These are phyloP conservation scores for Pythium insidiosum DNA, from an alignment of 352 stramenopile genomes.

Conservation along the genomic window DNA sequence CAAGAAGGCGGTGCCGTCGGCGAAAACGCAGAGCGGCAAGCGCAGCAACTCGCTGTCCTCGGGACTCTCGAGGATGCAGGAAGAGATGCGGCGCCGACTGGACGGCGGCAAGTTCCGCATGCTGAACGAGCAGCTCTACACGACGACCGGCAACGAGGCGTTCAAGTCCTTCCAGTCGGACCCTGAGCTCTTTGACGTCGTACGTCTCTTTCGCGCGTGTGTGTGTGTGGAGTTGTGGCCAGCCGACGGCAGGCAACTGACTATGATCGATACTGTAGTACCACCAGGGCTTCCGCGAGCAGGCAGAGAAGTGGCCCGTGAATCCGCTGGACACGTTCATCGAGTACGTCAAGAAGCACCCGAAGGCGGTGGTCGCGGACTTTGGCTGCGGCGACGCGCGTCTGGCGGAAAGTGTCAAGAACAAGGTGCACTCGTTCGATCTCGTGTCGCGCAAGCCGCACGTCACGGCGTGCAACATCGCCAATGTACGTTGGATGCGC, in stretches of 20 bases:
- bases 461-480: conserved; percentile 97
- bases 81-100: conserved; percentile 84
- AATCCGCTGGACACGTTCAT: conserved; percentile 98
- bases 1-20: conserved; percentile 8
- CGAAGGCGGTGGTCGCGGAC: conserved; percentile 89
- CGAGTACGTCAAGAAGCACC: conserved; percentile 79
- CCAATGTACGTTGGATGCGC: too few species aligned
- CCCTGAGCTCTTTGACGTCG: conserved; percentile 93
- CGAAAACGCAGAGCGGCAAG: conserved; percentile 5
- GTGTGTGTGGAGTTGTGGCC: conserved; percentile 1
- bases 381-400: conserved; percentile 98
- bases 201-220: conserved; percentile 8
- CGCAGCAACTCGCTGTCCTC: background rate
- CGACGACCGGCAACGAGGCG: conserved; percentile 82
- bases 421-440: conserved; percentile 97
- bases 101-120: conserved; percentile 95
- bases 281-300: conserved; percentile 97
- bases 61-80: conserved; percentile 54
- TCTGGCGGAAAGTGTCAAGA: conserved; percentile 82
- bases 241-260: too few species aligned
- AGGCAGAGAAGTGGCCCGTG: conserved; percentile 94
- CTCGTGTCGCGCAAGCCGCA: conserved; percentile 89
- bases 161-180: conserved; percentile 92
- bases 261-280: conserved; percentile 71
- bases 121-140: conserved; percentile 99